These are phyloP conservation scores for Eustoma russellianum DNA, from an alignment of 257 asterid species.

Conservation along the genomic window DNA sequence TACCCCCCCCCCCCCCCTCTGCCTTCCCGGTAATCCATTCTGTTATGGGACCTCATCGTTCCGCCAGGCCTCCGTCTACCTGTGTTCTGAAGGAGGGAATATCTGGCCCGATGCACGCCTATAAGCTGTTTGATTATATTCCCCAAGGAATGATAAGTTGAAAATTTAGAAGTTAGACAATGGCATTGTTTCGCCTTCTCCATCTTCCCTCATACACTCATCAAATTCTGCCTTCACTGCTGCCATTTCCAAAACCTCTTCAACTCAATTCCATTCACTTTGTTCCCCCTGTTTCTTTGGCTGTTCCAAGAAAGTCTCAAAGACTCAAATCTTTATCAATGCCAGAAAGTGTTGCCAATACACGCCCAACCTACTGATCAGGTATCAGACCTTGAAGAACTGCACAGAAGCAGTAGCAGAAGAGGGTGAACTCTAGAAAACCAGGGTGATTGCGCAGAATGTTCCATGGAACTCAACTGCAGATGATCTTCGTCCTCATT, in stretches of 20 bases:
- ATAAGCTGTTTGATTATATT: too few relatives aligned
- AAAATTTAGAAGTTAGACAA: background rate
- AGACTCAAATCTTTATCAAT: conserved; percentile 24
- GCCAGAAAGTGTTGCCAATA: conserved; percentile 15
- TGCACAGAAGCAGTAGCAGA: conserved; percentile 14
- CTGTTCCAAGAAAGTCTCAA: conserved; percentile 19
- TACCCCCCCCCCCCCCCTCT: too few relatives aligned
- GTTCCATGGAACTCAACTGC: conserved; percentile 69
- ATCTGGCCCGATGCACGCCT: too few relatives aligned
- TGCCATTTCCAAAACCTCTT: conserved; percentile 5
- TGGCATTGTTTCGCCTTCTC: conserved; percentile 26
- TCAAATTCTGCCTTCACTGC: conserved; percentile 13
- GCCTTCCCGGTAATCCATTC: conserved; percentile 1
- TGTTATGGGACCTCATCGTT: background rate
- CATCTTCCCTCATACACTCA: conserved; percentile 10
- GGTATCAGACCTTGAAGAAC: conserved; percentile 11
- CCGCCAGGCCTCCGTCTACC: background rate
- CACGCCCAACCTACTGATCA: conserved; percentile 22
- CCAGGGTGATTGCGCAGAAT: conserved; percentile 66
- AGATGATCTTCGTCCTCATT: conserved; percentile 65
- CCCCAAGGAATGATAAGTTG: too few relatives aligned
- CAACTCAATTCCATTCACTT: conserved; percentile 1
- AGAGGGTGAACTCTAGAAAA: conserved; percentile 27
- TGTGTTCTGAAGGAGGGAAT: background rate
- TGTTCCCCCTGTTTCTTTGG: conserved; percentile 8